phyloP scores from a whole-genome alignment of 805 yeast species.

The Saccharomycopsis sp. region DNA sequence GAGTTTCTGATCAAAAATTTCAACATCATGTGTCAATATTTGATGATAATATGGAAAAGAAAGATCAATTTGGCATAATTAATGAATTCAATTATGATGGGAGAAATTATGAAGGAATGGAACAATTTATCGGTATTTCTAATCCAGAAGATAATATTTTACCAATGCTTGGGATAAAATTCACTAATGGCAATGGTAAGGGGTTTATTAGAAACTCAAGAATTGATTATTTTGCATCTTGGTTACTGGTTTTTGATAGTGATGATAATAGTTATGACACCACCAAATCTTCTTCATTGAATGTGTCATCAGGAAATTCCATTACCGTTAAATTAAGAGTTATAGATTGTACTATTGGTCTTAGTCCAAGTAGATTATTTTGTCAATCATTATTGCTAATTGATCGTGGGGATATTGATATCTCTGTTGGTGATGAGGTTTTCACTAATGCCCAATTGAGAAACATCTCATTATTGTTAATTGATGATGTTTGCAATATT shows the following conservation, averaged over 20 bases:
- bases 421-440: slow-evolving; percentile 27
- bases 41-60: slow-evolving; percentile 4
- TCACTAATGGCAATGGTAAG: slow-evolving; percentile 28
- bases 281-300: neutral
- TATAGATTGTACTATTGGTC: slow-evolving; percentile 47
- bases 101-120: slow-evolving; percentile 17
- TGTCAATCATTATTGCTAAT: slow-evolving; percentile 45
- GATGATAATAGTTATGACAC: slow-evolving; percentile 6
- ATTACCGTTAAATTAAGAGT: slow-evolving; percentile 22
- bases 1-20: slow-evolving; percentile 4
- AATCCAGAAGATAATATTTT: slow-evolving; percentile 26
- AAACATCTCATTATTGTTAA: slow-evolving; percentile 40
- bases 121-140: slow-evolving; percentile 26
- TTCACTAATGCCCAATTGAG: slow-evolving; percentile 38
- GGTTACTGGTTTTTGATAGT: slow-evolving; percentile 38
- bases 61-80: neutral
- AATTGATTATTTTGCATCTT: slow-evolving; percentile 48
- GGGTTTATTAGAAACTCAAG: slow-evolving; percentile 37
- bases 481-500: slow-evolving; percentile 47
- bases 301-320: neutral
- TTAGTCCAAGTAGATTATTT: slow-evolving; percentile 50
- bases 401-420: slow-evolving; percentile 43
- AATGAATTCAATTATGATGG: slow-evolving; percentile 5
- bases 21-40: neutral
- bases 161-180: slow-evolving; percentile 33